These are phyloP conservation scores for Calonectria hawksworthii DNA, from an alignment of 2,329 filamentous ascomycete species.

Conservation along the genomic window DNA sequence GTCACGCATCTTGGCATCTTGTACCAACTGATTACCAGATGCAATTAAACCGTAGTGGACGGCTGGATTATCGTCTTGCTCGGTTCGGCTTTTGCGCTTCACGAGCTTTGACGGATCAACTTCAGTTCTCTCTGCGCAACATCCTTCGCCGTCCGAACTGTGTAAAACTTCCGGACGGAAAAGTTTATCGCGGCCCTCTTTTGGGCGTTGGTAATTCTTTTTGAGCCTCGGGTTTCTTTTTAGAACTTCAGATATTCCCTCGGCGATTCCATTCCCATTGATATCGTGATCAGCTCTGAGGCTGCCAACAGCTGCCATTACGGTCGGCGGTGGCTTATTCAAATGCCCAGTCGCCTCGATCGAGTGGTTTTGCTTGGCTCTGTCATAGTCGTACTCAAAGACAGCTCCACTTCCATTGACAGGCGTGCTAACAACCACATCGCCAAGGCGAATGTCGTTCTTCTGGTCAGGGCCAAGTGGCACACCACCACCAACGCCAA, in stretches of 20 bases:
- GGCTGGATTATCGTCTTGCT: not conserved
- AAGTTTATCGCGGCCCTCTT: not conserved
- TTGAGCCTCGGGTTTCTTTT: not conserved
- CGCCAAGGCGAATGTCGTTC: not conserved
- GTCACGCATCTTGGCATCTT: not conserved
- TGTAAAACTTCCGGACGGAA: not conserved
- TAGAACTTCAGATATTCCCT: not conserved
- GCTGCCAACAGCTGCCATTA: not conserved
- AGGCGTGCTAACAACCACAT: not conserved
- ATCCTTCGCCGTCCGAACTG: too few species aligned
- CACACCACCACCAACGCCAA: slow-evolving; percentile 6
- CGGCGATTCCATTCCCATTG: not conserved
- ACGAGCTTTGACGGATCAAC: not conserved
- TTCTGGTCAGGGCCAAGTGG: not conserved
- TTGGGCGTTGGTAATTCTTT: not conserved
- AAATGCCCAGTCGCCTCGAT: not conserved
- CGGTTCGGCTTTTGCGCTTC: not conserved
- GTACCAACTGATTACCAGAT: not conserved
- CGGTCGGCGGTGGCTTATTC: not conserved
- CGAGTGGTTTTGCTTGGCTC: not conserved
- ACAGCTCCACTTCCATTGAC: not conserved
- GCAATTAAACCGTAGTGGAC: slow-evolving; percentile 7
- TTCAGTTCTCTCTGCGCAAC: not conserved
- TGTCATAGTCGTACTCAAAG: not conserved
- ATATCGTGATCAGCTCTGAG: not conserved